Conservation (phyloP, 208 protist species). For the Trypanosoma boissoni region DNA sequence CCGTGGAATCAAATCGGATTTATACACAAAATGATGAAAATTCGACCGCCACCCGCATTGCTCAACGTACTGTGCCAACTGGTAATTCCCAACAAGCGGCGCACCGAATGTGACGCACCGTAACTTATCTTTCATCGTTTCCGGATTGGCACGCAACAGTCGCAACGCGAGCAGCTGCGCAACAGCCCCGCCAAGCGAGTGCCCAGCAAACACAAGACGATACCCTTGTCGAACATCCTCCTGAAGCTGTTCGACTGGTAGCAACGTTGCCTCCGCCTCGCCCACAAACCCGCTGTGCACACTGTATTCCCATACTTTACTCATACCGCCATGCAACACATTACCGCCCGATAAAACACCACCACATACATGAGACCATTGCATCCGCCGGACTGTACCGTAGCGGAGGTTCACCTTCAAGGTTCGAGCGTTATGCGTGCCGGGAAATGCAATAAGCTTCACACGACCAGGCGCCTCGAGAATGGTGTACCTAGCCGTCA, state of each 20-base stretch:
- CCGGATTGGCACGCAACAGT: slow-evolving; percentile 37
- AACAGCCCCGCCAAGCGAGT: slow-evolving; percentile 74
- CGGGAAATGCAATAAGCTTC: slow-evolving; percentile 76
- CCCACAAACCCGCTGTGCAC: slow-evolving; percentile 65
- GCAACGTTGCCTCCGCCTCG: slow-evolving; percentile 48
- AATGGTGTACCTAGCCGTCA: slow-evolving; percentile 52
- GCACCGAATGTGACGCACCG: slow-evolving; percentile 64
- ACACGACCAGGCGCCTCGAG: slow-evolving; percentile 63
- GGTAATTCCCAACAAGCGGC: slow-evolving; percentile 67
- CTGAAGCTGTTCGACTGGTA: slow-evolving; percentile 44
- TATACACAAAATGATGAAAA: slow-evolving; percentile 79
- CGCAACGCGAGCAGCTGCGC: slow-evolving; percentile 60
- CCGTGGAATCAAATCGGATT: slow-evolving; percentile 67
- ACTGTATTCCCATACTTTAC: slow-evolving; percentile 47
- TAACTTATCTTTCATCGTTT: slow-evolving; percentile 27
- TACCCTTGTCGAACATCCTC: slow-evolving; percentile 56
- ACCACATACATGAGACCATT: slow-evolving; percentile 42
- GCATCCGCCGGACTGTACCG: slow-evolving; percentile 22
- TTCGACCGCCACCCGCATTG: slow-evolving; percentile 41
- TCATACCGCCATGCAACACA: slow-evolving; percentile 29
- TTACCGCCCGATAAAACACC: slow-evolving; percentile 9
- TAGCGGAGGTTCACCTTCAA: slow-evolving; percentile 43
- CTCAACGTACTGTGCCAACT: slow-evolving; percentile 51
- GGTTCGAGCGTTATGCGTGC: slow-evolving; percentile 81
- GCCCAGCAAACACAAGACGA: slow-evolving; percentile 68